A percentile compares a stretch with the other conserved stretches of the same genome.
Evolutionary conservation across 2,329 filamentous ascomycete species (phyloP).

Genomic region (Coniochaeta sp.): DNA sequence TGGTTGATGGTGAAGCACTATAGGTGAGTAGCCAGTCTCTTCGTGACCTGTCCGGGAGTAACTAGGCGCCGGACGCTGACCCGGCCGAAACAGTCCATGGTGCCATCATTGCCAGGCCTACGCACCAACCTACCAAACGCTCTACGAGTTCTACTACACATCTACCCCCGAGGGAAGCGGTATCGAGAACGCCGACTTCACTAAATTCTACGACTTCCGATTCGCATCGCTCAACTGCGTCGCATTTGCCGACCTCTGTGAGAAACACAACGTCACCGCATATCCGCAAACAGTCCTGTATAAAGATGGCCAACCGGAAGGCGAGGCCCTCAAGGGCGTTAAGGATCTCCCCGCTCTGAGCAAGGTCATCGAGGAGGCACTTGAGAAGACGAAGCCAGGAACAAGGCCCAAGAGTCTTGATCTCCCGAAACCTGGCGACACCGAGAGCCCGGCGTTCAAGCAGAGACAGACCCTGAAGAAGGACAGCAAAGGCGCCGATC

Average conservation of each 20-base stretch:
- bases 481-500: constrained; percentile 17
- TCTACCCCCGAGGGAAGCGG: constrained; percentile 60
- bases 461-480: constrained; percentile 8
- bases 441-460: neutral
- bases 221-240: constrained; percentile 84
- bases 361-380: constrained; percentile 62
- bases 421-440: constrained; percentile 65
- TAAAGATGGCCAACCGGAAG: constrained; percentile 62
- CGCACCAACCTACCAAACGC: constrained; percentile 80
- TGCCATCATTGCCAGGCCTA: constrained; percentile 70
- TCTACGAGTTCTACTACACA: constrained; percentile 93
- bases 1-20: constrained; percentile 56
- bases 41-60: neutral
- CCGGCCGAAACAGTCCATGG: constrained; percentile 36
- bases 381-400: constrained; percentile 75
- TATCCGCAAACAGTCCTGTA: constrained; percentile 77
- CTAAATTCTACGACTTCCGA: constrained; percentile 78
- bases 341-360: constrained; percentile 62
- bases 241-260: constrained; percentile 73
- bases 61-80: constrained; percentile 10
- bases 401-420: constrained; percentile 61
- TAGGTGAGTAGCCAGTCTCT: constrained; percentile 40
- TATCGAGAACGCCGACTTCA: constrained; percentile 55
- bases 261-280: constrained; percentile 54
- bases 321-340: constrained; percentile 54